Evolutionary conservation across 176 grass and related monocot species (phyloP), one percentile per base, ranked within the genome.

Genomic region (Aechmea fasciata): DNA sequence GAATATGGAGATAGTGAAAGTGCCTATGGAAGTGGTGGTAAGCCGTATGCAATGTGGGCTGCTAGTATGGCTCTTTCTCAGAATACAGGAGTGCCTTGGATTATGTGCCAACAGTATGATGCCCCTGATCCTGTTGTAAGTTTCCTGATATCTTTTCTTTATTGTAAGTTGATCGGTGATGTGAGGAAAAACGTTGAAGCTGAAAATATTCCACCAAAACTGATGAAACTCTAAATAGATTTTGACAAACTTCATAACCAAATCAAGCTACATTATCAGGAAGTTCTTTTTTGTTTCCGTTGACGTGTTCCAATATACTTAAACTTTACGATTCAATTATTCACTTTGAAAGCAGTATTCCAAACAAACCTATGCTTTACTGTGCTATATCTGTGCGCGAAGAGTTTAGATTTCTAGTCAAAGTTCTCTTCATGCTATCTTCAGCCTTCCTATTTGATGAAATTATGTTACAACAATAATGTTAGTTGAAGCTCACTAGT

Each of bases 101-200:
- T 93, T 20, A 99, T 99, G 94, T 92, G 94, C 71, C 82, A 99
- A 64, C 80, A 99, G 51, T 53, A 81, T 54, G 94, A 99, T 70
- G 89, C 89, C 17, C 94, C 94, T 47, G 84, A 99, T 65, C 67
- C 78, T 59, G 89, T 93, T 84, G 94, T 99, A 85, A 90, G 64
- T 66, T 28, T 80, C 61, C 28, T 14, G 3, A 29, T 29, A 13
- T 50, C 15, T 17, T 63, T 51, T 50, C 20, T 5, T 74, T 9
- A 13, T 55, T 55, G 11, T 55, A 55, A 3, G 52, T 55, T 14
- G 52, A 54, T 54, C 13, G 52, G 3, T 55, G 52, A 55, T 55
- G 52, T 3, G 52, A 55, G 15, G 13, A 13, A 13, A n/a, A 13
- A 55, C 0, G 52, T 13, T 55, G 52, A 55, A 55, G 11, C 3